Evolutionary conservation across 2,329 filamentous ascomycete species (phyloP), one percentile per base, ranked within the genome.

Genomic region (Fusarium liriodendri): DNA sequence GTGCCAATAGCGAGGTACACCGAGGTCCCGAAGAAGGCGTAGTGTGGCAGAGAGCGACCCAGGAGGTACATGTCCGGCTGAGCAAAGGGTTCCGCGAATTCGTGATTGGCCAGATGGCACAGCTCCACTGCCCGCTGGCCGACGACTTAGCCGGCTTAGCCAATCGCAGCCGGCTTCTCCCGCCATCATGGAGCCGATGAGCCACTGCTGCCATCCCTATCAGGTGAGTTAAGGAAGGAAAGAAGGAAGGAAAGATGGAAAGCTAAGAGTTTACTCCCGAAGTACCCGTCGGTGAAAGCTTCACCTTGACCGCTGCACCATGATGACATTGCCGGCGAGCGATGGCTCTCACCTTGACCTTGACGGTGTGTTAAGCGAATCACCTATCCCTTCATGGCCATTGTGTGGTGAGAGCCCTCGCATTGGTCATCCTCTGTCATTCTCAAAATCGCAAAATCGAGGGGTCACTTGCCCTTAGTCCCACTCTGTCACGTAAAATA

Each of bases 11-110:
- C 22, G 22, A 74, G 45, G 72, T 65, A 61, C 62, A 66, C 59
- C 55, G 42, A 67, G 63, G 45, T 54, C 29, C 66, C 60, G 20
- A 62, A 59, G 7, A 37, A 8, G 64, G 62, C 18, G 29, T 47
- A 59, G 47, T 42, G 40, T 27, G 20, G 25, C 58, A 29, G 40
- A 22, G 22, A 35, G 38, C 22, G 35, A 69, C 69, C 38, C 27
- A 58, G 72, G 71, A 74, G 64, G 71, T 74, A 74, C 71, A 74
- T 74, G 61, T 74, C 71, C 71, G 72, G 58, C 38, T 38, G 52
- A 20, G 55, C 50, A 33, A 45, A 42, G 32, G 45, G 29, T 35
- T 75, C 38, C 45, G 45, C n/a, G 14, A 55, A 45, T n/a, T 55
- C 32, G 2, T 47, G 42, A 47, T 47, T 47, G 42, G 42, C 8